Evolutionary conservation across 441 rosid species (phyloP), one percentile per base, ranked within the genome.

Genomic region (Melastoma candidum): DNA sequence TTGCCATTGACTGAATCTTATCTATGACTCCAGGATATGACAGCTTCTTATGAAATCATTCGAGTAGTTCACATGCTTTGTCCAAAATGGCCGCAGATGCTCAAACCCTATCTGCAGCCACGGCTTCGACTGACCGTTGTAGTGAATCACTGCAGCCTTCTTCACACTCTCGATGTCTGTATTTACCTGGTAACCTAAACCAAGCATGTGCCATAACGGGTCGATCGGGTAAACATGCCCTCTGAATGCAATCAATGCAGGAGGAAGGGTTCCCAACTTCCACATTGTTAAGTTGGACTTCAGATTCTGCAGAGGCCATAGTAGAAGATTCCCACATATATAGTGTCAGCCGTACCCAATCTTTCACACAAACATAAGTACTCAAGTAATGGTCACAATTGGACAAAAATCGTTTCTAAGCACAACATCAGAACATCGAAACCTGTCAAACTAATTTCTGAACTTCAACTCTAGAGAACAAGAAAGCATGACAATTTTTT

Each of bases 251-350:
- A 94, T 90, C 73, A 94, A 71, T 48, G 97, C 95, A 12, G 99
- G 99, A 4, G 99, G 97, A 49, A 94, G 74, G 2, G 99, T 94
- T 58, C 99, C 99, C 25, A 94, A 92, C 74, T 87, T 94, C 99
- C 99, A 94, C 87, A 94, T 76, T 36, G 95, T 83, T 70, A 90
- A 70, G 75, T 90, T 78, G 24, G 97, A 94, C 66, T 75, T 85
- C 59, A 90, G 77, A 69, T 94, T 94, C 99, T 90, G 82, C 68
- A 62, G 6, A 36, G 7, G 46, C 52, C 57, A 10, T 65, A 47
- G 65, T 54, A 63, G 7, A 52, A 27, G 12, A 36, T 39, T 58
- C 54, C 26, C 7, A 11, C 50, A 46, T n/a, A 36, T 36, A 6
- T 36, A 17, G 22, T 17, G 22, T 17, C 22, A 17, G 22, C 22